Base-by-base conservation (phyloP, 345 rosid species). In the Erysimum cheiranthoides region DNA sequence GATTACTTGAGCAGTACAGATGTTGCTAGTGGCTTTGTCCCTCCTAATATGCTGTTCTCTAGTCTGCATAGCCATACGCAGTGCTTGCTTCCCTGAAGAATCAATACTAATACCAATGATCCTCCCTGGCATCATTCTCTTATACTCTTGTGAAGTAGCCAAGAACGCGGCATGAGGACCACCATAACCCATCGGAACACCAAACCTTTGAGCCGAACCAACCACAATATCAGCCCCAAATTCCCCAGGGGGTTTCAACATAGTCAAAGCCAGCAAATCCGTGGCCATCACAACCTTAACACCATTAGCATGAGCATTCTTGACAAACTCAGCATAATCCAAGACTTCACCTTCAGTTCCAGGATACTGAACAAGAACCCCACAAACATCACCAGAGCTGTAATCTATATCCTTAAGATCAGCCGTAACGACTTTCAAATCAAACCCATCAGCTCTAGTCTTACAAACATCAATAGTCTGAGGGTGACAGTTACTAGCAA, bases 11-110 rank as follows among this genome's bases (percentile, higher is more conserved):
- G 99, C 94, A 61, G 99, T 95, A 83, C 98, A 95, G 85, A 95
- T 95, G 88, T 95, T 95, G 86, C 98, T 92, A 62, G 98, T 92
- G 68, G 99, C 99, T 86, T 95, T 95, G 81, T 95, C 99, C 82
- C 99, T 87, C 65, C 98, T 90, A 68, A 95, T 92, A 83, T 95
- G 99, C 68, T 95, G 99, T 78, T 95, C 99, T 80, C 99, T 88
- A 4, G 99, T 95, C 82, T 95, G 99, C 99, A 95, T 95, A 0
- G 97, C 99, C 99, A 92, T 86, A 63, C 99, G 97, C 67, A 95
- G 82, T 68, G 99, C 99, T 58, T 82, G 89, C 85, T 90, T 90
- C 62, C 99, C 99, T 0, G 88, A 80, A 71, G 99, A 89, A 84
- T 95, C 99, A 79, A 95, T 89, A 82, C 98, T 95, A 66, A 90